Evolutionary conservation across 257 asterid species (phyloP).

Genomic region (Nicotiana sylvestris): DNA sequence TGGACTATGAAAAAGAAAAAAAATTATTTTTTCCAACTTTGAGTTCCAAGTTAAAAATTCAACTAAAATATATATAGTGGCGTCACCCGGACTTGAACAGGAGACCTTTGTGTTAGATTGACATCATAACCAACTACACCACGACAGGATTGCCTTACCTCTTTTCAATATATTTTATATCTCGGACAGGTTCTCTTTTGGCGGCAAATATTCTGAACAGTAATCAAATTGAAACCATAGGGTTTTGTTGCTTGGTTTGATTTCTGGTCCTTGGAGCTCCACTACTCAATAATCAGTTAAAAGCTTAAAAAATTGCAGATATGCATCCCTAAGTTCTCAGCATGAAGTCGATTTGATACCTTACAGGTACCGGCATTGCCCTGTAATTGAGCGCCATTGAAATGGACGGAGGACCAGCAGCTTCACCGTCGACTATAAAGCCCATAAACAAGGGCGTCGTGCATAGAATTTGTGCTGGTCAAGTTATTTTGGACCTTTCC

Average conservation of each 20-base stretch:
- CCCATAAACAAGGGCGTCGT: slow-evolving; percentile 68
- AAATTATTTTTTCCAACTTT: neutral
- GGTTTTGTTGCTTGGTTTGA: neutral
- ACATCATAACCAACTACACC: too few relatives aligned
- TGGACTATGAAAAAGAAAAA: neutral
- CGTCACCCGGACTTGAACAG: slow-evolving; percentile 78
- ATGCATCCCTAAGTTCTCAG: neutral
- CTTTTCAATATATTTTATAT: too few relatives aligned
- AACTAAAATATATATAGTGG: slow-evolving; percentile 10
- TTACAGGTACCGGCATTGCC: neutral
- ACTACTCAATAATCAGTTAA: neutral
- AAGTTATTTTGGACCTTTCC: slow-evolving; percentile 84
- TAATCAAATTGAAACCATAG: neutral
- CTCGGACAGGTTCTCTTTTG: neutral
- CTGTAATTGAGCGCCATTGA: neutral
- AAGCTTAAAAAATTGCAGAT: neutral
- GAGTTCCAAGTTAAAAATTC: neutral
- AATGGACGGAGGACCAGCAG: slow-evolving; percentile 37
- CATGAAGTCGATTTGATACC: neutral
- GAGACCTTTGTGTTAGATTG: slow-evolving; percentile 25
- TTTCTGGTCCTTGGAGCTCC: neutral
- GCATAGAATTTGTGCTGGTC: slow-evolving; percentile 87
- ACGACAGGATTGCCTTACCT: too few relatives aligned
- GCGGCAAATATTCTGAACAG: neutral
- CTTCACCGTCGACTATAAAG: slow-evolving; percentile 37